Evolutionary conservation across 352 stramenopile genomes (phyloP), one percentile per base, ranked within the genome.

Genomic region (Aphanomyces astaci): DNA sequence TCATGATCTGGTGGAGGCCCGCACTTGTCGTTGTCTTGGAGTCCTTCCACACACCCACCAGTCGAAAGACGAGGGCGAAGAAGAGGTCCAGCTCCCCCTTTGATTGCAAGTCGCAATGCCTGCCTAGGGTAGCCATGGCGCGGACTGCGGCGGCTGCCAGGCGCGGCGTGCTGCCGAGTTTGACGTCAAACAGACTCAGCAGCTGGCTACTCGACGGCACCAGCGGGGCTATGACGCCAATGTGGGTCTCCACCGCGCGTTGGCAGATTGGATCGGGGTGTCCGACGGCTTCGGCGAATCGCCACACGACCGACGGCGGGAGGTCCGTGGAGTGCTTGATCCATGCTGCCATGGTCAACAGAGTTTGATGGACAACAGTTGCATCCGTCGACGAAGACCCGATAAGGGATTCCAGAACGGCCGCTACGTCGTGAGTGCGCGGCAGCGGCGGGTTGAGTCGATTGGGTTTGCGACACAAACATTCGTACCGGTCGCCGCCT

Each of bases 1-100:
- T 15, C 27, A 75, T 82, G 13, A 89, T 81, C 5, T 77, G 75
- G 27, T 71, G 75, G 68, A 89, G 81, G 51, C 15, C 24, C 25
- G 84, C 73, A 48, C 74, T 39, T 25, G 5, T 57, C 63, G 17
- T 43, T 4, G 0, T 77, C 71, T 24, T 67, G 45, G 32, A 77
- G 36, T n/a, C 75, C 45, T 75, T 88, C 82, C 82, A 90, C 17
- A 88, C 48, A 31, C 73, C 76, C 3, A 77, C 70, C 32, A 90
- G 62, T 0, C 76, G 75, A 28, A 89, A 73, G 31, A 89, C 67
- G 33, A 85, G 72, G 72, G 72, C 85, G 17, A 85, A 73, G 32
- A 81, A 78, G 30, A 80, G 69, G 15, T 86, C 74, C 3, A 73
- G 66, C n/a, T 74, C 76, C 31, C 80, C 68, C 49, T 36, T 30